Evolutionary conservation across 805 yeast genomes (phyloP).

Genomic region (Hanseniaspora mollemarum): DNA sequence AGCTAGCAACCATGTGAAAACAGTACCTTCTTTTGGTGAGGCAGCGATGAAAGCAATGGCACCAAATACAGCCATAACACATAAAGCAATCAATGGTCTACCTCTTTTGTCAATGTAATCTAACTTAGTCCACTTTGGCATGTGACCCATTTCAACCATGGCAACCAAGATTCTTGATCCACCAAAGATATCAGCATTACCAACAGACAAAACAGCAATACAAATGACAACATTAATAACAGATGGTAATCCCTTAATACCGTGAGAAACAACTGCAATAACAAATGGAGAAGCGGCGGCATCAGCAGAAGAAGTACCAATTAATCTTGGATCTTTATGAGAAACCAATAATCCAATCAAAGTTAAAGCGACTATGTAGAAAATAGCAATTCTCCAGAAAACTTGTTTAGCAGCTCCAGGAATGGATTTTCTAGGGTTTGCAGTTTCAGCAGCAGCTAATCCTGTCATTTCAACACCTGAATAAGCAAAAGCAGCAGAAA

Average conservation of each 20-base stretch:
- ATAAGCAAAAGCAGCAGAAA: constrained; percentile 46
- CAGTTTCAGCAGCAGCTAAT: constrained; percentile 40
- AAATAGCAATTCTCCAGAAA: constrained; percentile 44
- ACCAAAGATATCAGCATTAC: constrained; percentile 59
- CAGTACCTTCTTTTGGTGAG: constrained; percentile 40
- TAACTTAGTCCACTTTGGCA: constrained; percentile 40
- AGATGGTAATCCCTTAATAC: constrained; percentile 52
- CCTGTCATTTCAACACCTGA: constrained; percentile 46
- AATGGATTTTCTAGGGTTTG: constrained; percentile 37
- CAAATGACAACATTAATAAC: constrained; percentile 59
- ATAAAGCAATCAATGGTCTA: constrained; percentile 51
- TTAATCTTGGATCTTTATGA: constrained; percentile 33
- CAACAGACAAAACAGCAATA: constrained; percentile 57
- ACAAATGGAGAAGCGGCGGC: constrained; percentile 71
- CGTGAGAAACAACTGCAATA: constrained; percentile 54
- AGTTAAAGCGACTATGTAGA: constrained; percentile 36
- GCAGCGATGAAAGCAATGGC: constrained; percentile 49
- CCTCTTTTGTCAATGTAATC: constrained; percentile 57
- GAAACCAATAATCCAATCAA: constrained; percentile 41
- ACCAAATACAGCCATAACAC: constrained; percentile 43
- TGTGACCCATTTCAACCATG: constrained; percentile 51
- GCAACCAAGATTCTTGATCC: constrained; percentile 57
- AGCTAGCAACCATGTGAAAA: constrained; percentile 55
- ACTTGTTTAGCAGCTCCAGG: constrained; percentile 47
- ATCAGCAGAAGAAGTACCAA: constrained; percentile 41